Conservation (phyloP, 2,329 filamentous ascomycete species). For the Fusarium coicis region DNA sequence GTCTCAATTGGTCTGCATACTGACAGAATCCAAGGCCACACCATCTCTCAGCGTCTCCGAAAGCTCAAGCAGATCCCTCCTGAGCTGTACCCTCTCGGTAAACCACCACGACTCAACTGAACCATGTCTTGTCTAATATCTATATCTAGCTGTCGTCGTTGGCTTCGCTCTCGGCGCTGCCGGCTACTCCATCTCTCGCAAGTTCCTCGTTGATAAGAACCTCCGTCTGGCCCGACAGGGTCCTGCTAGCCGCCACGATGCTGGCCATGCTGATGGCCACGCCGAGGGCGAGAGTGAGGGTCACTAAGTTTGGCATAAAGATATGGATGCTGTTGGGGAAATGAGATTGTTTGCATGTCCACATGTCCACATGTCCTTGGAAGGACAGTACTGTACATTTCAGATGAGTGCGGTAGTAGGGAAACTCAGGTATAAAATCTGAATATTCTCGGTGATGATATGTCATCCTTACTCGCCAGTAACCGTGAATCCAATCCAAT, state of each 20-base stretch:
- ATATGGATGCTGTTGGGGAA: constrained; percentile 20
- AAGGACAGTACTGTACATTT: constrained; percentile 42
- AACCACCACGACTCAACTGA: constrained; percentile 38
- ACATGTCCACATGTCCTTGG: constrained; percentile 27
- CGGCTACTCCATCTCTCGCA: constrained; percentile 82
- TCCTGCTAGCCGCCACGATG: constrained; percentile 53
- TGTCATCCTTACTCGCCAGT: constrained; percentile 34
- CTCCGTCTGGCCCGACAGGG: constrained; percentile 84
- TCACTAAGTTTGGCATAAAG: constrained; percentile 39
- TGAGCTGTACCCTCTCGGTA: constrained; percentile 95
- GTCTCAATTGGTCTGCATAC: constrained; percentile 33
- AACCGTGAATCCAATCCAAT: constrained; percentile 40
- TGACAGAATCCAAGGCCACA: constrained; percentile 76
- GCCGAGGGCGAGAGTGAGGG: constrained; percentile 45
- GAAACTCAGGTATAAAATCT: constrained; percentile 40
- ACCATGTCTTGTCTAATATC: constrained; percentile 40
- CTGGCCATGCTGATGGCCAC: constrained; percentile 43
- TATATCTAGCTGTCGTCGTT: constrained; percentile 79
- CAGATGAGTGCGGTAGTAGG: constrained; percentile 38
- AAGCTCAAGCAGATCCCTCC: constrained; percentile 89
- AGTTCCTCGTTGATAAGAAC: constrained; percentile 90
- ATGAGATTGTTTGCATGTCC: constrained; percentile 35
- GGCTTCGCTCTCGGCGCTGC: constrained; percentile 84
- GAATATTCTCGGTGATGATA: constrained; percentile 40
- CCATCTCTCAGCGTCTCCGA: constrained; percentile 93